Percentiles rank a stretch among this genome's conserved stretches.
These are phyloP conservation scores for Saposhnikovia divaricata DNA, from an alignment of 129 eudicot genomes.

Conservation along the genomic window DNA sequence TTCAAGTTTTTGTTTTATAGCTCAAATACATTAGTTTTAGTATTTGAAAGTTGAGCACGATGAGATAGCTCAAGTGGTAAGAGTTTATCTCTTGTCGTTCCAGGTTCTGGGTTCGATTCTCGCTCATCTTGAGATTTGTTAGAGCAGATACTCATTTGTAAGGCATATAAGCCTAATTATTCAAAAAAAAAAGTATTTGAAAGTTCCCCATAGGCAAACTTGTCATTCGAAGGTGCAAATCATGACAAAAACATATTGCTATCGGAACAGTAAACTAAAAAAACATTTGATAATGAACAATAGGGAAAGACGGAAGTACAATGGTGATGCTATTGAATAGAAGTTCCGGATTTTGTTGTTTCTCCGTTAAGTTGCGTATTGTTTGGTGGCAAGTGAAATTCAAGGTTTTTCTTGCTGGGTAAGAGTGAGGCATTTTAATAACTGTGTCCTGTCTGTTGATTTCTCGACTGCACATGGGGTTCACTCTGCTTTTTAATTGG, in stretches of 20 bases:
- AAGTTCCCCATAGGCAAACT: not conserved
- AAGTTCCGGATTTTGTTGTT: not conserved
- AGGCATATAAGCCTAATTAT: too few relatives aligned
- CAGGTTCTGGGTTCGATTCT: too few relatives aligned
- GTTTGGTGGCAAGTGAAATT: not conserved
- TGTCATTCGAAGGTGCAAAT: not conserved
- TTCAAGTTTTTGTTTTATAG: not conserved
- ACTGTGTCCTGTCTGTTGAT: not conserved
- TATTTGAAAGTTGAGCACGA: not conserved
- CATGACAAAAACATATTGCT: not conserved
- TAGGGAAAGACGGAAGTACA: not conserved
- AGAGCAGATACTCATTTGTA: too few relatives aligned
- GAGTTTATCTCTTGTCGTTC: too few relatives aligned
- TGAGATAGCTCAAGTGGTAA: too few relatives aligned
- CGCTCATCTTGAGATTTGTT: too few relatives aligned
- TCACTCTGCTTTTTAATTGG: too few relatives aligned
- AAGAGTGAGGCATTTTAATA: not conserved
- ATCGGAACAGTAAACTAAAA: not conserved
- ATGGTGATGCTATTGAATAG: not conserved
- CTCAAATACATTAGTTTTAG: not conserved
- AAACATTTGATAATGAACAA: not conserved
- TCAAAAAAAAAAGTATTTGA: too few relatives aligned
- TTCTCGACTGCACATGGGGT: not conserved
- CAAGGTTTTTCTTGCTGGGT: not conserved
- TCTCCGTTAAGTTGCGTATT: not conserved